Conservation (phyloP, 2,329 filamentous ascomycete species). For the Penicillium sp. region DNA sequence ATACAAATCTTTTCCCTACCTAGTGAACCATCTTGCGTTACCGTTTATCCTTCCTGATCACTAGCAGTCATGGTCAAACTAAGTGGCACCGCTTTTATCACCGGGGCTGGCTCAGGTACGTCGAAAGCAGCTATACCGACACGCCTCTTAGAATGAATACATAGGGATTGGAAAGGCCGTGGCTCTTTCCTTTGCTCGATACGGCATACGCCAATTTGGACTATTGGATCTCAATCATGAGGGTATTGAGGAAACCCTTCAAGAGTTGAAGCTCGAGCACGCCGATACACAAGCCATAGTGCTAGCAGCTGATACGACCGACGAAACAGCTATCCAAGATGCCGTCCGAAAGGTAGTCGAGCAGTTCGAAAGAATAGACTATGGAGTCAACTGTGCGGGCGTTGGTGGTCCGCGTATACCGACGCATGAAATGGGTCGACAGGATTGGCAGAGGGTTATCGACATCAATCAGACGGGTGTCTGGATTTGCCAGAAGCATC, state of each 20-base stretch:
- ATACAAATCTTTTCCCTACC: too few relatives aligned
- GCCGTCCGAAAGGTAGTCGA: slow-evolving; percentile 39
- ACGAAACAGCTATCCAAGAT: slow-evolving; percentile 32
- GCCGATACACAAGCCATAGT: not conserved
- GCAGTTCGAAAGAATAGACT: slow-evolving; percentile 52
- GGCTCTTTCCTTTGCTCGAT: slow-evolving; percentile 44
- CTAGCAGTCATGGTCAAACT: not conserved
- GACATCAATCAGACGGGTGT: slow-evolving; percentile 52
- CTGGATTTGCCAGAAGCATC: slow-evolving; percentile 51
- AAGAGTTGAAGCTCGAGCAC: not conserved
- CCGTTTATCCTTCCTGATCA: too few relatives aligned
- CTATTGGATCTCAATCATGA: slow-evolving; percentile 47
- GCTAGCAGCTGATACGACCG: not conserved
- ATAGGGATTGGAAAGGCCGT: slow-evolving; percentile 41
- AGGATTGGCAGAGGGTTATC: slow-evolving; percentile 48
- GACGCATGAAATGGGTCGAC: slow-evolving; percentile 44
- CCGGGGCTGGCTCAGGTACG: slow-evolving; percentile 1
- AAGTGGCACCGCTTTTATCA: not conserved
- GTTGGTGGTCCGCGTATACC: slow-evolving; percentile 38
- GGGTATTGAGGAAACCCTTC: slow-evolving; percentile 29
- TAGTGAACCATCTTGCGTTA: too few relatives aligned
- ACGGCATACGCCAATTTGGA: slow-evolving; percentile 45
- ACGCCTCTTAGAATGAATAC: not conserved
- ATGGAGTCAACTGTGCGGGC: slow-evolving; percentile 53
- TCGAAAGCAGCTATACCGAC: not conserved